Conservation (phyloP, 441 rosid species). For the Flueggea neowawraea region DNA sequence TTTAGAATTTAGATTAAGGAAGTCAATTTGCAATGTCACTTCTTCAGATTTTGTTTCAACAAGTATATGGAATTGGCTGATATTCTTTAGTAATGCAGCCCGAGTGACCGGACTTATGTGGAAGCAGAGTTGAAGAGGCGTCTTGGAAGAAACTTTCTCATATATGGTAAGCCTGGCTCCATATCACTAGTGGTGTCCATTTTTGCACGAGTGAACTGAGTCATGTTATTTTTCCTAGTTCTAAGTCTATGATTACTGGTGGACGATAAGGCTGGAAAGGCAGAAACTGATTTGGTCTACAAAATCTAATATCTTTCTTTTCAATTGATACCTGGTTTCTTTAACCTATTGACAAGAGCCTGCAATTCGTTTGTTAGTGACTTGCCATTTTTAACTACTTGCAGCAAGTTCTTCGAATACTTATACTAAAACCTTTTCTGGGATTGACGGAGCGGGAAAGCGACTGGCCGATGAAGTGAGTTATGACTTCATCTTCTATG, state of each 20-base stretch:
- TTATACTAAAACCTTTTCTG: conserved; percentile 72
- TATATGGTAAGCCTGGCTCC: conserved; percentile 53
- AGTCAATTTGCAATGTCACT: conserved; percentile 2
- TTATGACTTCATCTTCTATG: background rate
- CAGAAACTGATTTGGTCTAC: too few species aligned
- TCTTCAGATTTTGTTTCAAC: conserved; percentile 8
- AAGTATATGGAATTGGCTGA: conserved; percentile 10
- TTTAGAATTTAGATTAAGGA: too few species aligned
- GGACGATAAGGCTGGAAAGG: too few species aligned
- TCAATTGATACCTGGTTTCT: too few species aligned
- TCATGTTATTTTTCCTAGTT: background rate
- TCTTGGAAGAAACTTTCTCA: conserved; percentile 75
- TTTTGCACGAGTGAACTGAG: background rate
- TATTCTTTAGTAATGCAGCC: conserved; percentile 50
- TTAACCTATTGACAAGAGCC: too few species aligned
- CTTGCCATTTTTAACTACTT: conserved; percentile 10
- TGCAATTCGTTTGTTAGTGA: background rate
- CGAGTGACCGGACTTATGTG: conserved; percentile 87
- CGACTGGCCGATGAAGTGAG: conserved; percentile 90
- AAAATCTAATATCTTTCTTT: too few species aligned
- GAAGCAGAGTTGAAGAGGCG: conserved; percentile 89
- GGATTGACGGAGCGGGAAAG: conserved; percentile 89
- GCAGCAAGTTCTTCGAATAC: conserved; percentile 87
- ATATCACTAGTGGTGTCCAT: background rate
- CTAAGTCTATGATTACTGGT: too few species aligned